phyloP scores from a whole-genome alignment of 306 rosid genomes.

The Cicer arietinum region DNA sequence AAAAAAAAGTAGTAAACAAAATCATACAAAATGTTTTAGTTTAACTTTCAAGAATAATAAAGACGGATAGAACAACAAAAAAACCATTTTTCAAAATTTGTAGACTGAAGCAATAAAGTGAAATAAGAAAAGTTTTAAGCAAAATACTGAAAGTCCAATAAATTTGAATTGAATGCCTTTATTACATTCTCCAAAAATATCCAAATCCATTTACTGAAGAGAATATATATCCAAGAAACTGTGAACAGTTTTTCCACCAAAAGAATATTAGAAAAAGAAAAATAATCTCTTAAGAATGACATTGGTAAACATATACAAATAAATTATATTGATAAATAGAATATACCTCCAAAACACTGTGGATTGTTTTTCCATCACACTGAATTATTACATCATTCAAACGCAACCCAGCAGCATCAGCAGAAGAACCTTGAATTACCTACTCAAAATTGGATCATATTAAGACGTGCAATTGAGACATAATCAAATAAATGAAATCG shows the following conservation, averaged over 20 bases:
- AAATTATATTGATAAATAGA: slow-evolving; percentile 7
- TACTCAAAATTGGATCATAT: slow-evolving; percentile 12
- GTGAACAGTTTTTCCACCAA: no score
- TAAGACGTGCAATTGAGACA: not conserved
- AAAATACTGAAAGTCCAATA: no score
- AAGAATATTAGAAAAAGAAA: not conserved
- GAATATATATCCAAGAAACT: no score
- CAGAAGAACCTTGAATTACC: slow-evolving; percentile 7
- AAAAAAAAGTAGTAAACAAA: not conserved
- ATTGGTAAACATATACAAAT: slow-evolving; percentile 4
- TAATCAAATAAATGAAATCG: not conserved
- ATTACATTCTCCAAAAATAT: not conserved
- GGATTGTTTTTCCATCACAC: slow-evolving; percentile 7
- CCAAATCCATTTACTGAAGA: not conserved
- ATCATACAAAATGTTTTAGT: no score
- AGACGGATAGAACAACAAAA: no score
- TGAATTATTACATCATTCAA: not conserved
- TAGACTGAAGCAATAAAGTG: no score
- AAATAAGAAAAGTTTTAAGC: no score
- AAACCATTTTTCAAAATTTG: no score
- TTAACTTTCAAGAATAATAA: no score
- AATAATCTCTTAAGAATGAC: not conserved
- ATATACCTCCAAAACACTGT: slow-evolving; percentile 21
- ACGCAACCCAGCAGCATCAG: slow-evolving; percentile 1
- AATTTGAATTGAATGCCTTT: not conserved